Evolutionary conservation across 1,284 basidiomycete genomes (phyloP).

Genomic region (Ceratobasidium sp.): DNA sequence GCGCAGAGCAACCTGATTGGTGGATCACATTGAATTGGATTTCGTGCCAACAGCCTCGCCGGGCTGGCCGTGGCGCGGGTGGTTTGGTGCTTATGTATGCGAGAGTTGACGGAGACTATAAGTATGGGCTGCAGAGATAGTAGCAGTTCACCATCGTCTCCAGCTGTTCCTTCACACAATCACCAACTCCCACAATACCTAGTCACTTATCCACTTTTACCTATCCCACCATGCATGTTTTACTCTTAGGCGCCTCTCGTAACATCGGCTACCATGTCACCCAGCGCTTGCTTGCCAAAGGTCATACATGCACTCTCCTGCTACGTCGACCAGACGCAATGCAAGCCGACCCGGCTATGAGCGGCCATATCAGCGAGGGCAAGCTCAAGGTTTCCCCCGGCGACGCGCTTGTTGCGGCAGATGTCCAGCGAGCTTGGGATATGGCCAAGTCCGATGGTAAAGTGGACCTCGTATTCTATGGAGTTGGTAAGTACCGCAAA

Average conservation of each 20-base stretch:
- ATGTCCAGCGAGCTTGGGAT: constrained; percentile 61
- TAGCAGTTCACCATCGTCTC: no score
- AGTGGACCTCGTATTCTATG: constrained; percentile 63
- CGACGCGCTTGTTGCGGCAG: constrained; percentile 60
- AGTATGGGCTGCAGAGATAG: no score
- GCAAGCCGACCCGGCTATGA: constrained; percentile 60
- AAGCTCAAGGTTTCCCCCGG: constrained; percentile 62
- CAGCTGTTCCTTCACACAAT: no score
- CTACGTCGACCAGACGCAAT: constrained; percentile 61
- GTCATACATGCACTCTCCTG: constrained; percentile 64
- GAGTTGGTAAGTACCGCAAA: constrained; percentile 60
- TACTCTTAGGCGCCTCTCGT: constrained; percentile 10
- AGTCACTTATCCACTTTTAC: no score
- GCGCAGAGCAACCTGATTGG: no score
- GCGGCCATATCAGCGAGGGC: constrained; percentile 58
- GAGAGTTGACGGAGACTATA: no score
- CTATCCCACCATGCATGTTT: neutral
- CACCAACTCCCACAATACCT: no score
- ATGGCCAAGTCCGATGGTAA: constrained; percentile 53
- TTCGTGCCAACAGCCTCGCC: no score
- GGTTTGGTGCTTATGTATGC: no score
- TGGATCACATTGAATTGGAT: no score
- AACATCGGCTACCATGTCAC: constrained; percentile 70
- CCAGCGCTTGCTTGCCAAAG: constrained; percentile 61
- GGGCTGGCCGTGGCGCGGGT: no score